phyloP scores from a whole-genome alignment of 2,329 filamentous ascomycete species.

The Rutstroemia sydowiana region DNA sequence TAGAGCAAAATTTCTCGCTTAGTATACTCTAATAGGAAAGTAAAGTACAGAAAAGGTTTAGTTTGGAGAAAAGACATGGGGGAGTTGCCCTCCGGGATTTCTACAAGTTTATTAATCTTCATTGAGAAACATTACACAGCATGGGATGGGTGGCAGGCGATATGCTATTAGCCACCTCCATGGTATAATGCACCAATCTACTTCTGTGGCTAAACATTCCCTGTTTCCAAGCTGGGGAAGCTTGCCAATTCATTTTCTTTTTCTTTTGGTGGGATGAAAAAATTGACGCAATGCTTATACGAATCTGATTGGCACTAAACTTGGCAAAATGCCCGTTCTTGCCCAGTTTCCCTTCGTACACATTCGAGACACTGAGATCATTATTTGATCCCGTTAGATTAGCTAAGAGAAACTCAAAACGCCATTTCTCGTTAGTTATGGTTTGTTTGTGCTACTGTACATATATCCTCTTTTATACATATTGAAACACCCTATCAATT shows the following conservation, averaged over 20 bases:
- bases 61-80: too few relatives aligned
- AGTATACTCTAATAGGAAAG: too few relatives aligned
- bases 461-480: constrained; percentile 3
- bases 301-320: neutral
- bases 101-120: too few relatives aligned
- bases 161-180: neutral
- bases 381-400: neutral
- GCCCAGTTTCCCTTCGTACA: neutral
- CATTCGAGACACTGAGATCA: constrained; percentile 5
- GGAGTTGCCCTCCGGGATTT: too few relatives aligned
- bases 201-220: constrained; percentile 2
- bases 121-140: neutral
- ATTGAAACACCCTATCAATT: neutral
- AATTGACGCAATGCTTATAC: constrained; percentile 7
- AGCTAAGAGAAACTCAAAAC: constrained; percentile 3
- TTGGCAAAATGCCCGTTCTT: constrained; percentile 2
- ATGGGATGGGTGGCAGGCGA: neutral
- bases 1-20: too few relatives aligned
- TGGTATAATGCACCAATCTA: too few relatives aligned
- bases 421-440: neutral
- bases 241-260: neutral
- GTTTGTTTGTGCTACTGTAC: neutral
- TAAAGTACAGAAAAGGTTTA: too few relatives aligned
- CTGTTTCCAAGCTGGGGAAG: constrained; percentile 3
- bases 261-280: neutral